Evolutionary conservation across 2,329 filamentous ascomycete species (phyloP), one percentile per base, ranked within the genome.

Genomic region (Lachnum nothofagi): DNA sequence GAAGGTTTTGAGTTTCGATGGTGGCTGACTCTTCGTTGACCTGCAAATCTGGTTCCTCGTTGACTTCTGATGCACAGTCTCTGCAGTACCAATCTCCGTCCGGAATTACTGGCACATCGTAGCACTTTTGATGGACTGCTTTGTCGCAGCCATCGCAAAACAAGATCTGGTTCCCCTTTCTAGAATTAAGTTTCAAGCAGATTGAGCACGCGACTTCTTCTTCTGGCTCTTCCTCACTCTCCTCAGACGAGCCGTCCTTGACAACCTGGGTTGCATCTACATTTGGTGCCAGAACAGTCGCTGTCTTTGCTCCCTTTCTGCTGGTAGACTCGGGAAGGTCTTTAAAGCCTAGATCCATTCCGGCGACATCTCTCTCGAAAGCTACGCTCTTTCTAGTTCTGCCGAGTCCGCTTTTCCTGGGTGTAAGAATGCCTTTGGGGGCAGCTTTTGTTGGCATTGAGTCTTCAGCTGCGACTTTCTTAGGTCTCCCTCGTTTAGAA

Each of bases 91-190:
- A 85, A 51, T 85, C 80, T 5, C 78, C 80, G 42, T 78, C 71
- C 1, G 81, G 81, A 29, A 84, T 76, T 35, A 73, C 71, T 0
- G 71, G 66, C 29, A 85, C 68, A 22, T 74, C 68, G 57, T 82
- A 82, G 62, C 81, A 85, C 56, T 75, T 70, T 59, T 83, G 79
- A 56, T 85, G 81, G 35, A 79, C 77, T 1, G 77, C 77, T 64
- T 75, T 72, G 61, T 84, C 78, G 67, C 82, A 85, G 45, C 74
- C 75, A 55, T 84, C 81, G 65, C 81, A 85, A 29, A 84, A 74
- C 7, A 85, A 68, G 27, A 85, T 84, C 59, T 81, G 72, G 60
- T 85, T 84, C 1, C 77, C 77, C 2, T 72, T 66, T 29, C 74
- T 69, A 0, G 79, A 83, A 51, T 83, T 74, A 0, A 77, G 75